phyloP scores from a whole-genome alignment of 2,329 filamentous ascomycete species.

The Aspergillus luchuensis region DNA sequence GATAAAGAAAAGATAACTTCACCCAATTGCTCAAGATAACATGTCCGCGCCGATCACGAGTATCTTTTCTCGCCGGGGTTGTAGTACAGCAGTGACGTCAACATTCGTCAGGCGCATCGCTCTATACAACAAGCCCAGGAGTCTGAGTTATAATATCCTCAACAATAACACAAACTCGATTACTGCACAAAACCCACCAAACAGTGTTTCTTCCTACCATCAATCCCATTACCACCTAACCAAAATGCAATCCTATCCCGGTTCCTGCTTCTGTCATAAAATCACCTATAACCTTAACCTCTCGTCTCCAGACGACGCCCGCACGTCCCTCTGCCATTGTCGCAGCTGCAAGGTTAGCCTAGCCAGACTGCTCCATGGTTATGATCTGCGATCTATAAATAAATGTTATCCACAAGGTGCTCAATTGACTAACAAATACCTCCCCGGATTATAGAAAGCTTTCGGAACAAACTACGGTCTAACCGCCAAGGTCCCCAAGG shows the following conservation, averaged over 20 bases:
- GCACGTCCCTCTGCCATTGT: slow-evolving; percentile 58
- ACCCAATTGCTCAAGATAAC: neutral
- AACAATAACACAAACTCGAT: no score
- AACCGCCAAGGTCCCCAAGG: slow-evolving; percentile 53
- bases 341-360: slow-evolving; percentile 51
- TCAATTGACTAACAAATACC: neutral
- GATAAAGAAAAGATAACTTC: neutral
- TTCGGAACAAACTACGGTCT: slow-evolving; percentile 56
- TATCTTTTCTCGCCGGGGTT: neutral
- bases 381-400: neutral
- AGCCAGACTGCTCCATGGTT: neutral
- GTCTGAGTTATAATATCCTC: no score
- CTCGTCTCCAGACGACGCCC: slow-evolving; percentile 48
- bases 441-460: slow-evolving; percentile 45
- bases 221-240: no score
- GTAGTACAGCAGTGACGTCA: neutral
- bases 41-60: neutral
- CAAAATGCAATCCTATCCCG: slow-evolving; percentile 36
- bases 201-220: no score
- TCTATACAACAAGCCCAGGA: neutral
- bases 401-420: neutral
- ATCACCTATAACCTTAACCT: slow-evolving; percentile 52
- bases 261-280: slow-evolving; percentile 53
- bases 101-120: slow-evolving; percentile 1
- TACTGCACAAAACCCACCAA: no score